phyloP scores from a whole-genome alignment of 1,139 yeast species.

The Sugiyamaella castrensis region DNA sequence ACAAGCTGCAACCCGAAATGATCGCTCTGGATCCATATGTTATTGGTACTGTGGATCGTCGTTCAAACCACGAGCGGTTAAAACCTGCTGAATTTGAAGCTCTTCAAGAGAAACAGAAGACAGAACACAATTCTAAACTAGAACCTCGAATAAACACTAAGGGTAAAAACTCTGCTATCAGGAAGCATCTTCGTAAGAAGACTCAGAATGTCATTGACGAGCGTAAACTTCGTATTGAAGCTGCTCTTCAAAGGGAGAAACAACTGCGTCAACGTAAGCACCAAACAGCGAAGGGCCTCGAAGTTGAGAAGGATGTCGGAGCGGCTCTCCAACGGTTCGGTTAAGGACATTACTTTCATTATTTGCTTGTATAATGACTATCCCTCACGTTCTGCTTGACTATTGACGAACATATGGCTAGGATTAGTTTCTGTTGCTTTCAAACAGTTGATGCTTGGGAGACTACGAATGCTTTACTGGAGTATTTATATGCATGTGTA shows the following conservation, averaged over 20 bases:
- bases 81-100: slow-evolving; percentile 47
- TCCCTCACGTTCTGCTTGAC: too few relatives aligned
- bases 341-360: background rate
- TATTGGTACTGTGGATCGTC: slow-evolving; percentile 79
- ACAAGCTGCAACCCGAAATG: slow-evolving; percentile 90
- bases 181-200: slow-evolving; percentile 80
- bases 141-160: slow-evolving; percentile 46
- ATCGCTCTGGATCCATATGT: slow-evolving; percentile 85
- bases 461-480: too few relatives aligned
- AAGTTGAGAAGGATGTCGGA: slow-evolving; percentile 29
- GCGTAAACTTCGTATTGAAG: slow-evolving; percentile 78
- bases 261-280: slow-evolving; percentile 56
- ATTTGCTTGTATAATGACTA: slow-evolving; percentile 1
- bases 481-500: background rate
- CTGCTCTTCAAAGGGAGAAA: slow-evolving; percentile 71
- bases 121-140: slow-evolving; percentile 39
- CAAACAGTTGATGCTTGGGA: too few relatives aligned
- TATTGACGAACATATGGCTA: background rate
- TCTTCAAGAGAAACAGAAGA: slow-evolving; percentile 39
- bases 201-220: slow-evolving; percentile 84
- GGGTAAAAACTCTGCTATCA: slow-evolving; percentile 79
- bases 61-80: slow-evolving; percentile 61
- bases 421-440: too few relatives aligned
- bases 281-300: slow-evolving; percentile 8
- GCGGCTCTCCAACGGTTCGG: slow-evolving; percentile 35